phyloP scores from a whole-genome alignment of 345 rosid genomes.

The Psidium friedrichsthalianum region DNA sequence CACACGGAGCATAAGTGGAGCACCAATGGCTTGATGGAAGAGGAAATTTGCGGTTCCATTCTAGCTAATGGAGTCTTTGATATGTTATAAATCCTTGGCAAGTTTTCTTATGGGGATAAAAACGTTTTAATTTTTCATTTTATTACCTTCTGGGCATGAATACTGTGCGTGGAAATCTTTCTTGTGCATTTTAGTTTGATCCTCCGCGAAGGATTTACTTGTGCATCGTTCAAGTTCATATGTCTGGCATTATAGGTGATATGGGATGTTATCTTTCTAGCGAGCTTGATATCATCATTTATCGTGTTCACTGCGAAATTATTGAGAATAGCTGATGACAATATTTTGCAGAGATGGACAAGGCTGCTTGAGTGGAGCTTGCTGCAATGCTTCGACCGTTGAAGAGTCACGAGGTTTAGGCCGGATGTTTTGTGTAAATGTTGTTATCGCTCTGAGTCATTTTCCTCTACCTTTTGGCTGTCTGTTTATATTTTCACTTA shows the following conservation, averaged over 20 bases:
- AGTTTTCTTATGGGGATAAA: neutral
- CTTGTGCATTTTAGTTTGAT: neutral
- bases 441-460: neutral
- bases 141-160: neutral
- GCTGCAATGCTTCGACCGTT: neutral
- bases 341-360: conserved; percentile 9
- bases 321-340: neutral
- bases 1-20: neutral
- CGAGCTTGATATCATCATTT: neutral
- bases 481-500: neutral
- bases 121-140: neutral
- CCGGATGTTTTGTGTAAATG: neutral
- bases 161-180: neutral
- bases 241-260: neutral
- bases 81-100: neutral
- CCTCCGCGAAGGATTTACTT: neutral
- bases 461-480: neutral
- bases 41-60: neutral
- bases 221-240: neutral
- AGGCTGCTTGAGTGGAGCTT: conserved; percentile 10
- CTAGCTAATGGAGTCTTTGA: neutral
- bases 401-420: neutral
- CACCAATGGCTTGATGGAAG: neutral
- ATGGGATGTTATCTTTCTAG: neutral
- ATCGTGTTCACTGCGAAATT: neutral